Conservation (phyloP, 2,329 filamentous ascomycete species). For the Penicillium fuscoglaucum region DNA sequence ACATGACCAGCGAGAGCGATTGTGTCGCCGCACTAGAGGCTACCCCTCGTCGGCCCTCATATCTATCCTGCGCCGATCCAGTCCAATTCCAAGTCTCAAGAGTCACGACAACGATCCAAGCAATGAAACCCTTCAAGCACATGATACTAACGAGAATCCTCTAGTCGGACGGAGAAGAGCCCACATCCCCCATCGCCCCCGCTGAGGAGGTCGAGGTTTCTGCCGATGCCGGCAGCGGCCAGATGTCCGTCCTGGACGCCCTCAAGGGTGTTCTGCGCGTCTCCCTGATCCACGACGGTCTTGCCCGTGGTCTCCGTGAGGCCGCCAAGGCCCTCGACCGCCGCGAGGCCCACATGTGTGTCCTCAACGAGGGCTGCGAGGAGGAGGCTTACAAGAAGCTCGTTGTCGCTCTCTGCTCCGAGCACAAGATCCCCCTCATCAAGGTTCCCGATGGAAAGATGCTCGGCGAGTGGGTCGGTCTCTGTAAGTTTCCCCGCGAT, state of each 20-base stretch:
- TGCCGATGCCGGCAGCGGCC: constrained; percentile 72
- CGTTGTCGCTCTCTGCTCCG: constrained; percentile 94
- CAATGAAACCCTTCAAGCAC: not conserved
- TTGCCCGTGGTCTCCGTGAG: constrained; percentile 96
- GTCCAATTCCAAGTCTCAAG: not conserved
- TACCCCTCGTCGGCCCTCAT: not conserved
- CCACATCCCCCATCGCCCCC: constrained; percentile 69
- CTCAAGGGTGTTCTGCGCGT: constrained; percentile 99
- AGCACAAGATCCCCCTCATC: constrained; percentile 99
- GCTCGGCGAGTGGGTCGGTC: constrained; percentile 98
- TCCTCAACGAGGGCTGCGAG: constrained; percentile 99
- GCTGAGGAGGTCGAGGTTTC: constrained; percentile 93
- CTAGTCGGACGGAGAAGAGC: constrained; percentile 99
- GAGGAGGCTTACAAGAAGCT: constrained; percentile 99
- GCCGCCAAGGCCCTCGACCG: constrained; percentile 98
- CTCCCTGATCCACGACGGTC: constrained; percentile 98
- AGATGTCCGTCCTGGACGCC: constrained; percentile 97
- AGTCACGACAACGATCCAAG: not conserved
- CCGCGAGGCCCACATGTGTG: constrained; percentile 99
- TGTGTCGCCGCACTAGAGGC: not conserved
- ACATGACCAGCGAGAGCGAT: not conserved
- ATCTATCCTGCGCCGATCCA: not conserved
- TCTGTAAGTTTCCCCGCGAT: constrained; percentile 70
- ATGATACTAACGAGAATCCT: not conserved
- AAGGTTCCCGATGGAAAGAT: constrained; percentile 99